Evolutionary conservation across 2,329 filamentous ascomycete genomes (phyloP).

Genomic region (Fusarium phyllophilum): DNA sequence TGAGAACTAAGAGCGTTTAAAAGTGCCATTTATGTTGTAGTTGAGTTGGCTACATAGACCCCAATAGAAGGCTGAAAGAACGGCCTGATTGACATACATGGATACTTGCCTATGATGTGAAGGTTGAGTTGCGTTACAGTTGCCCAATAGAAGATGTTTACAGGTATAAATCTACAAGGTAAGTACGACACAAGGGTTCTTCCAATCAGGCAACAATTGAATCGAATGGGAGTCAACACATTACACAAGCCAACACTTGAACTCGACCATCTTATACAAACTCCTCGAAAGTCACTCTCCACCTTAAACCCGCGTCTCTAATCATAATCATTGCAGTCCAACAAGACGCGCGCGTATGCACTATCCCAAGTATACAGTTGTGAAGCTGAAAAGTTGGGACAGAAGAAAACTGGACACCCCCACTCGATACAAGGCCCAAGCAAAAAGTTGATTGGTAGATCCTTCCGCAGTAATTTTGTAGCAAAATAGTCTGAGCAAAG

Average conservation of each 20-base stretch:
- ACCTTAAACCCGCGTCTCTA: background rate
- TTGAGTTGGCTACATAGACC: slow-evolving; percentile 21
- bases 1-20: slow-evolving; percentile 40
- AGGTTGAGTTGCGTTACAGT: background rate
- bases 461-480: rapidly evolving
- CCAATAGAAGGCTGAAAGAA: slow-evolving; percentile 24
- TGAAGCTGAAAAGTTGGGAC: background rate
- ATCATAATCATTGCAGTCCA: background rate
- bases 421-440: background rate
- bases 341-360: background rate
- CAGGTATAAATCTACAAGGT: background rate
- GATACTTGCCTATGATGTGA: background rate
- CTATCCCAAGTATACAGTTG: background rate
- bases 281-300: background rate
- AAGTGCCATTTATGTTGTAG: slow-evolving; percentile 8
- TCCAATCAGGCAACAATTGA: background rate
- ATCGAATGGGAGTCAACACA: background rate
- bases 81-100: background rate
- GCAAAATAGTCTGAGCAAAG: background rate
- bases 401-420: background rate
- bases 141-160: too few relatives aligned
- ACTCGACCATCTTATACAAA: background rate
- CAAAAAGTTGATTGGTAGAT: background rate
- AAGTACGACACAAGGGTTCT: background rate
- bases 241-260: background rate